Conservation (phyloP, 176 grass and related monocot genomes). For the Carex littledalei region DNA sequence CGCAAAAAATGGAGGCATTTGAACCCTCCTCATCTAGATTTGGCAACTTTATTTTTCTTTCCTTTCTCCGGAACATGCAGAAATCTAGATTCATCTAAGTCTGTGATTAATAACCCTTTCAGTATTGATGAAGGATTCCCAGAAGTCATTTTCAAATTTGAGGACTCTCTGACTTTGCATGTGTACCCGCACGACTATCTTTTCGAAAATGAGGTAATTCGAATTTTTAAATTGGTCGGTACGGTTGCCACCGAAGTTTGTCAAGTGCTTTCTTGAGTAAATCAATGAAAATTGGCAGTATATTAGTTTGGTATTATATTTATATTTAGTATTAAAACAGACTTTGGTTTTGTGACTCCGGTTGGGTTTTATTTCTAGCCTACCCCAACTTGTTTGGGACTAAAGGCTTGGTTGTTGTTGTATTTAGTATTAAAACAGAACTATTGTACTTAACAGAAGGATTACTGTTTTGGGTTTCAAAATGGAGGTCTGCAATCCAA, state of each 20-base stretch:
- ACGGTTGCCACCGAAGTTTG: background rate
- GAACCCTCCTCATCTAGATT: too few species aligned
- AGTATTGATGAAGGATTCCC: constrained; percentile 88
- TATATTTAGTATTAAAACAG: constrained; percentile 25
- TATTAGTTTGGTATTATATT: background rate
- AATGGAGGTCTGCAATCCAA: constrained; percentile 77
- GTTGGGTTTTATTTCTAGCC: too few species aligned
- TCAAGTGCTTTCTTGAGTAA: background rate
- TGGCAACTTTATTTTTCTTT: background rate
- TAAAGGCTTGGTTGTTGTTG: too few species aligned
- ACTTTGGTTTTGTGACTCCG: background rate
- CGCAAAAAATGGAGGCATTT: too few species aligned
- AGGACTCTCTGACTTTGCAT: constrained; percentile 53
- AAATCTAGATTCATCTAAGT: constrained; percentile 10
- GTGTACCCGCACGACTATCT: constrained; percentile 96
- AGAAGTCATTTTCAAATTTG: constrained; percentile 63
- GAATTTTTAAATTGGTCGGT: background rate
- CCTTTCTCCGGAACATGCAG: background rate
- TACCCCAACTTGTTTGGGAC: too few species aligned
- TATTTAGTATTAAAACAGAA: constrained; percentile 26
- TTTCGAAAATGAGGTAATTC: constrained; percentile 74
- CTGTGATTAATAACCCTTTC: constrained; percentile 22
- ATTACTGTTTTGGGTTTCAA: constrained; percentile 80
- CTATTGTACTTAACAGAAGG: constrained; percentile 26
- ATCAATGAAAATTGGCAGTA: background rate